These are phyloP conservation scores for Rhodotorula sp. DNA, from an alignment of 1,284 basidiomycete species.

Conservation along the genomic window DNA sequence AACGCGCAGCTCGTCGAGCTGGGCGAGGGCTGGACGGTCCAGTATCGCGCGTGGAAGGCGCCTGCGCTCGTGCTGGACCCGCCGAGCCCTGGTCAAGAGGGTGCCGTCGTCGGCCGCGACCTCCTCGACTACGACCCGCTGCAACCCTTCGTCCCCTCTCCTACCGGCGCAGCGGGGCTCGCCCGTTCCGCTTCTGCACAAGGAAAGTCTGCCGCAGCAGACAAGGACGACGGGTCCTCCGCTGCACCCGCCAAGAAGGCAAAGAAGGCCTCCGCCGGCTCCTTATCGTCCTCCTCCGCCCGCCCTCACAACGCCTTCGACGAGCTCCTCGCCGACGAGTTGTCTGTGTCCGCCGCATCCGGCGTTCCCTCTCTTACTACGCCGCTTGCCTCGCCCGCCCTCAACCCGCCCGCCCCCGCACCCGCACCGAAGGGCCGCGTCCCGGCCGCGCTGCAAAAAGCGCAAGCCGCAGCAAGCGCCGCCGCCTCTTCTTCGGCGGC, in stretches of 20 bases:
- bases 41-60: constrained; percentile 36
- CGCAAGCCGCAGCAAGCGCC: neutral
- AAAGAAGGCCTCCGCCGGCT: neutral
- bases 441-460: constrained; percentile 1
- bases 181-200: neutral
- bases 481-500: constrained; percentile 5
- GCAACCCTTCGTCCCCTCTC: neutral
- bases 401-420: neutral
- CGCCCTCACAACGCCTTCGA: constrained; percentile 18
- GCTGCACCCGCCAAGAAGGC: constrained; percentile 12
- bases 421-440: neutral
- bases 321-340: constrained; percentile 24
- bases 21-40: constrained; percentile 30
- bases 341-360: neutral
- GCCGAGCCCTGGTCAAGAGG: neutral
- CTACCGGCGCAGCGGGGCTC: neutral
- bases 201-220: neutral
- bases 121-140: constrained; percentile 3
- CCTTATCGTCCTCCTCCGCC: too few species aligned
- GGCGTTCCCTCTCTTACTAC: neutral
- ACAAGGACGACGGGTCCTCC: neutral
- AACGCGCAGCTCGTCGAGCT: constrained; percentile 27
- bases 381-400: neutral
- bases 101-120: too few species aligned
- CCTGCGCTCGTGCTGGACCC: constrained; percentile 13